A percentile compares a stretch with the other conserved stretches of the same genome.
Evolutionary conservation across 139 green algal genomes (phyloP).

Genomic region (Chlorella sp.): DNA sequence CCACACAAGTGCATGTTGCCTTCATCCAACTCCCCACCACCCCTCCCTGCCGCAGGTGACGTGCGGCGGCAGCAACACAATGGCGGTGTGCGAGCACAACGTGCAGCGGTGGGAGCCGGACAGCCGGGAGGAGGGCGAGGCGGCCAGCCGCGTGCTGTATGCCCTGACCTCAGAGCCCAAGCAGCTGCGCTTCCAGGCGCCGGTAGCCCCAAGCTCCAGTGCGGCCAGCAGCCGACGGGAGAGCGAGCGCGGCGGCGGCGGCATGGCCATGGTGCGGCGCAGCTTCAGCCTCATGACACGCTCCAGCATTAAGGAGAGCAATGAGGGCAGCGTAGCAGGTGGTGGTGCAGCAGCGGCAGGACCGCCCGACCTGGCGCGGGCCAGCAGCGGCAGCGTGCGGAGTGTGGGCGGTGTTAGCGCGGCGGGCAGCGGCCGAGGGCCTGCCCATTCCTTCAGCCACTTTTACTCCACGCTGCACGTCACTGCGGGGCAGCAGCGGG

Average conservation of each 20-base stretch:
- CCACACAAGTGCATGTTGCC: no score
- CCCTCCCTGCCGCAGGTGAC: constrained; percentile 51
- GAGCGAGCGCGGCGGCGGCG: neutral
- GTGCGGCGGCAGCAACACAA: constrained; percentile 64
- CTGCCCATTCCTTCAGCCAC: neutral
- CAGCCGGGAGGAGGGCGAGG: constrained; percentile 35
- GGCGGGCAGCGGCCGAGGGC: constrained; percentile 1
- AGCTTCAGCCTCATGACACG: constrained; percentile 6
- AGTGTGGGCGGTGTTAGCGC: constrained; percentile 17
- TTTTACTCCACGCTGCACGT: neutral
- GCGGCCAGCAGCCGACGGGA: neutral
- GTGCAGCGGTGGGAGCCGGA: constrained; percentile 39
- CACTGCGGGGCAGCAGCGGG: no score
- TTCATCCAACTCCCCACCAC: no score
- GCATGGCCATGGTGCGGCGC: neutral
- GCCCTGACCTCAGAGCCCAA: constrained; percentile 22
- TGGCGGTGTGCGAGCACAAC: constrained; percentile 75
- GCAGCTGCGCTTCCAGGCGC: constrained; percentile 8
- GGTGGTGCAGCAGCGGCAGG: neutral
- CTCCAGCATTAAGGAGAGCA: neutral
- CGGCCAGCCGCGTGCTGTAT: constrained; percentile 25
- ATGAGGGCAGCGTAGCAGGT: neutral
- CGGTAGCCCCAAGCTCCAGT: neutral
- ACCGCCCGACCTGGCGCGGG: neutral
- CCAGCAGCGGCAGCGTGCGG: constrained; percentile 30